Conservation (phyloP, 2,329 filamentous ascomycete species). For the Aspergillus sclerotialis region DNA sequence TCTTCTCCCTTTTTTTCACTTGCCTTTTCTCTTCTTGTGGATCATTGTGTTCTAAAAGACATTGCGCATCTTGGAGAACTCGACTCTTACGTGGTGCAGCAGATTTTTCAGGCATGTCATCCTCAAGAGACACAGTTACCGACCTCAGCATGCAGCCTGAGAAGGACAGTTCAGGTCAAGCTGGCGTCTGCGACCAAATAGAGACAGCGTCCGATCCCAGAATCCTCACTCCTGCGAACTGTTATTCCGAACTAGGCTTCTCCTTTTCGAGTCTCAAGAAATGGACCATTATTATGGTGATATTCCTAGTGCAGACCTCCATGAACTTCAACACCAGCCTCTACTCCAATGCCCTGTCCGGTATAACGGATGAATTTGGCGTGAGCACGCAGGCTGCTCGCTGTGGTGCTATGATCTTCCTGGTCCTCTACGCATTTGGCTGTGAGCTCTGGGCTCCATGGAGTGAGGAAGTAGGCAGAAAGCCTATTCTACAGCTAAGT, state of each 20-base stretch:
- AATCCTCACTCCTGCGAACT: too few species aligned
- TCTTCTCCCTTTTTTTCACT: too few species aligned
- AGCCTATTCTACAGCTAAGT: slow-evolving; percentile 62
- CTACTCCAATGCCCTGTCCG: slow-evolving; percentile 58
- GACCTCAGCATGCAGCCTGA: too few species aligned
- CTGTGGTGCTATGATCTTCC: slow-evolving; percentile 64
- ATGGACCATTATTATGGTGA: slow-evolving; percentile 61
- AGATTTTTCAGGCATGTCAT: too few species aligned
- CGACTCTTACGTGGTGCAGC: too few species aligned
- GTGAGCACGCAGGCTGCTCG: slow-evolving; percentile 60
- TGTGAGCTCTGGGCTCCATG: slow-evolving; percentile 79
- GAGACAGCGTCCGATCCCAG: too few species aligned
- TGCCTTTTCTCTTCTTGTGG: too few species aligned
- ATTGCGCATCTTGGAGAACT: too few species aligned
- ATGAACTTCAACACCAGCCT: slow-evolving; percentile 70
- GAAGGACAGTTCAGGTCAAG: too few species aligned
- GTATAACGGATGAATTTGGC: slow-evolving; percentile 56
- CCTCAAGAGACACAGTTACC: too few species aligned
- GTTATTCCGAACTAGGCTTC: slow-evolving; percentile 56
- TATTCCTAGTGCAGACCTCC: slow-evolving; percentile 63
- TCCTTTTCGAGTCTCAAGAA: slow-evolving; percentile 54
- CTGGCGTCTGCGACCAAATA: too few species aligned
- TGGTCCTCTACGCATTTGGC: slow-evolving; percentile 70
- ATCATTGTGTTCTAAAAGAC: too few species aligned
- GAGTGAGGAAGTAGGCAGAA: slow-evolving; percentile 70